Base-by-base conservation (phyloP, 495 filamentous ascomycete species). In the Tuber calosporum region DNA sequence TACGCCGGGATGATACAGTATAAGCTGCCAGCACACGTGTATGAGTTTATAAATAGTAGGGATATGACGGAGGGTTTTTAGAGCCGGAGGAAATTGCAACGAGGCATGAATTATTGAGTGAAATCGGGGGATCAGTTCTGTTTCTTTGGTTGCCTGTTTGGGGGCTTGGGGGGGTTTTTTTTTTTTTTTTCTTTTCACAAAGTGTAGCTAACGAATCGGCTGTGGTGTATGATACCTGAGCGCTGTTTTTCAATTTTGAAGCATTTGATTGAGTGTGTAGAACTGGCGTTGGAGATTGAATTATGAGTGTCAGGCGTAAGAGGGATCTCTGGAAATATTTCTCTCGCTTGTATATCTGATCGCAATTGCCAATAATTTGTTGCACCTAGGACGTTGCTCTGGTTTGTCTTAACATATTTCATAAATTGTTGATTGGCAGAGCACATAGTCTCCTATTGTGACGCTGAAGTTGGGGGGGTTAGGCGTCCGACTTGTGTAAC, bases 1-100 rank as follows among this genome's bases (percentile, higher is more conserved):
- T 99, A 97, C 84, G 94, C 94, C 20, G 94, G 95, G 39, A 89
- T 97, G 86, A 88, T 99, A 79, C 90, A 92, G 81, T 99, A 96
- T 83, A 89, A 94, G 77, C 87, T 89, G 15, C 87, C 88, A 38
- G 85, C 87, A 78, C 67, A 81, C 74, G 79, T 82, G 58, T 82
- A 82, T 78, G 77, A 77, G 40, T 82, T 81, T 76, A 81, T 82
- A 72, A 79, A 80, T 58, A 76, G 73, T 73, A 72, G 78, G 26
- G 79, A 80, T 70, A 69, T 79, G 45, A 70, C 75, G 37, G 75
- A 79, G 41, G 77, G 75, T 40, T 79, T 78, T 74, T 78, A 73
- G 66, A 68, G 19, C 36, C 34, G 34, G 53, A 30, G 19, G 17
- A 19, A 15, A 13, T 34, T 62, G 53, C 34, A 62, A 62, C 53